Conservation (phyloP, 1,139 yeast species). For the Tardiomyces depauwii region DNA sequence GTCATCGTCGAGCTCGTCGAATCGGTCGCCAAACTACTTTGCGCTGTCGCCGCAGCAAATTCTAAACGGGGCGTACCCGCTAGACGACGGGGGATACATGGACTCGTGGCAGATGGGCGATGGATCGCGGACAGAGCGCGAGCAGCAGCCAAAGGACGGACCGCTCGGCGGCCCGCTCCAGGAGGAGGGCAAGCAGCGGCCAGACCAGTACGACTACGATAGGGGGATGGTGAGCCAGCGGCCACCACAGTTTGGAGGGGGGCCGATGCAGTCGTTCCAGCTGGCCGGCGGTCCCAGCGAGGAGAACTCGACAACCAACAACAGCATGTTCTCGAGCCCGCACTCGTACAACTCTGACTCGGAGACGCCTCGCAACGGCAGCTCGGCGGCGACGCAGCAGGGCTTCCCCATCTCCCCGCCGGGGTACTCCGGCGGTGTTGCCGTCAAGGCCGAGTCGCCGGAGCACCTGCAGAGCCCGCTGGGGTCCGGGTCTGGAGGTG, state of each 20-base stretch:
- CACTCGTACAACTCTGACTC: background rate
- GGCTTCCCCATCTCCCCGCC: too few relatives aligned
- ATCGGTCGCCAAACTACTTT: background rate
- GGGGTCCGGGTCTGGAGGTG: background rate
- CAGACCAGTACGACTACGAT: background rate
- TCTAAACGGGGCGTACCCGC: background rate
- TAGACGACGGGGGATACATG: background rate
- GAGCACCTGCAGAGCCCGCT: background rate
- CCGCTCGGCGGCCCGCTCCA: too few relatives aligned
- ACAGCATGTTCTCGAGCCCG: background rate
- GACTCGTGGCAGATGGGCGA: background rate
- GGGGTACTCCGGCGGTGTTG: background rate
- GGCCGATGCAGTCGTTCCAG: background rate
- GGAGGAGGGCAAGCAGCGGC: too few relatives aligned
- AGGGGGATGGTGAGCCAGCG: background rate
- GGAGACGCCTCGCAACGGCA: background rate
- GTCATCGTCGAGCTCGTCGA: background rate
- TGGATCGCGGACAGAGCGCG: background rate
- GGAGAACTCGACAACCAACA: background rate
- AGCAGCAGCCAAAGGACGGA: too few relatives aligned
- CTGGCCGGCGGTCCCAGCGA: background rate
- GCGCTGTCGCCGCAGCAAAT: constrained; percentile 1
- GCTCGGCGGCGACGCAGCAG: too few relatives aligned
- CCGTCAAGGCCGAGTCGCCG: background rate
- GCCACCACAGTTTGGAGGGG: background rate